Base-by-base conservation (phyloP, 2,329 filamentous ascomycete species). In the Pseudodiploospora longispora region DNA sequence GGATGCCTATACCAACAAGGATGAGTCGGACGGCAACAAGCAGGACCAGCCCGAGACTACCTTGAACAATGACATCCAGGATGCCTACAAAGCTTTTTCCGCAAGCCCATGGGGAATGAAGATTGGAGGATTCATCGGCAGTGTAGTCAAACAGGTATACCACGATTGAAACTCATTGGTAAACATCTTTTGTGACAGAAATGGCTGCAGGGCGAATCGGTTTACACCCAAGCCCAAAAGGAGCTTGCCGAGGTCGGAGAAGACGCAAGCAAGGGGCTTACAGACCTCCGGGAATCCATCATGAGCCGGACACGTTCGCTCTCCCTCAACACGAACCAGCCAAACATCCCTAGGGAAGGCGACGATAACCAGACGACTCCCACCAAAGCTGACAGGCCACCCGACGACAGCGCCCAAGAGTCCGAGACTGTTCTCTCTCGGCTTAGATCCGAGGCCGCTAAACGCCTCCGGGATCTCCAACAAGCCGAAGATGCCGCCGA, bases 401-500 rank as follows among this genome's bases (percentile, higher is more conserved):
- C 59, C 6, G 70, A 72, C 40, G 69, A 74, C 28, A 63, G 68
- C 5, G 54, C 64, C 30, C 68, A 54, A 27, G 58, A 77, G 31
- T 71, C 72, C 3, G 76, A 80, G 52, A 75, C 80, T 8, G 82
- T 95, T 47, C 79, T 97, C 30, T 80, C 84, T 5, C 79, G 85
- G 37, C 79, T 97, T 61, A 80, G 82, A 46, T 67, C 72, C 19
- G 87, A 94, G 66, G 89, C 89, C 4, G 74, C 86, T 28, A 89
- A 88, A 65, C 80, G 88, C 39, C 70, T 97, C 47, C 93, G 87
- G 59, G 88, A 96, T 47, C 82, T 97, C 19, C 87, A 96, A 59
- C 80, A 81, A 55, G 93, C 91, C 9, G 93, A 98, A 65, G 91
- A 97, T 59, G 91, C 91, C 4, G 93, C 93, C 6, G 93, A 98